phyloP scores from a whole-genome alignment of 2,329 filamentous ascomycete genomes.

The Fulvia fulva region DNA sequence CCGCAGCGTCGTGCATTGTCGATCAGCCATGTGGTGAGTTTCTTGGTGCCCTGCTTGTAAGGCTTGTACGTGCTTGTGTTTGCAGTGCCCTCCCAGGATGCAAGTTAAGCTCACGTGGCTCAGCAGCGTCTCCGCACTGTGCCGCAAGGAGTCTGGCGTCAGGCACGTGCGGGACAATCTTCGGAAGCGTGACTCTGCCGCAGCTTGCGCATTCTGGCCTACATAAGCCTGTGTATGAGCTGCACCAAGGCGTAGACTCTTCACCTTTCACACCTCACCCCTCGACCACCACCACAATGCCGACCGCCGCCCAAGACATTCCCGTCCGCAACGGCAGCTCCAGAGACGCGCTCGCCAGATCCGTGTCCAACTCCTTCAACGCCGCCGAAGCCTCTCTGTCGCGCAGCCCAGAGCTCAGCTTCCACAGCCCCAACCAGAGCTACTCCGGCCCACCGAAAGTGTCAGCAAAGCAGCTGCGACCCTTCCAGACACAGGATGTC shows the following conservation, averaged over 20 bases:
- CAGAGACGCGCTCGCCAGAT: conserved; percentile 19
- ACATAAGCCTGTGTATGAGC: neutral
- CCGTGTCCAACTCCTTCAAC: conserved; percentile 37
- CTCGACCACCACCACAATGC: conserved; percentile 25
- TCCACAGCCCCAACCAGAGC: conserved; percentile 69
- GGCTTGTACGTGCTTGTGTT: conserved; percentile 3
- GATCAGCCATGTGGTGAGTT: conserved; percentile 12
- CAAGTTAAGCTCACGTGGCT: too few relatives aligned
- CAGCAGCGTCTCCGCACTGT: too few relatives aligned
- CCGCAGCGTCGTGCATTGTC: conserved; percentile 9
- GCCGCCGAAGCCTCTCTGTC: conserved; percentile 57
- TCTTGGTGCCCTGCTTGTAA: conserved; percentile 11
- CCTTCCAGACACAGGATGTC: conserved; percentile 92
- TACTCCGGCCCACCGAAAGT: conserved; percentile 37
- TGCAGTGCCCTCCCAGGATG: neutral
- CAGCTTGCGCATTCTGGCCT: neutral
- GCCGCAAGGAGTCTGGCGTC: too few relatives aligned
- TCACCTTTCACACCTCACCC: neutral
- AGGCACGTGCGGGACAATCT: too few relatives aligned
- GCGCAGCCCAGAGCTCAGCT: conserved; percentile 69
- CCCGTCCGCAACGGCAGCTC: conserved; percentile 28
- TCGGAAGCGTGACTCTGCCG: neutral
- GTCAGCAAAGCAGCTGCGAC: conserved; percentile 75
- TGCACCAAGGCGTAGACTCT: neutral
- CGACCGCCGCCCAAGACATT: conserved; percentile 33